A percentile compares a stretch with the other conserved stretches of the same genome.
These are phyloP conservation scores for Pestalotiopsis sp. DNA, from an alignment of 2,329 filamentous ascomycete genomes.

Conservation along the genomic window DNA sequence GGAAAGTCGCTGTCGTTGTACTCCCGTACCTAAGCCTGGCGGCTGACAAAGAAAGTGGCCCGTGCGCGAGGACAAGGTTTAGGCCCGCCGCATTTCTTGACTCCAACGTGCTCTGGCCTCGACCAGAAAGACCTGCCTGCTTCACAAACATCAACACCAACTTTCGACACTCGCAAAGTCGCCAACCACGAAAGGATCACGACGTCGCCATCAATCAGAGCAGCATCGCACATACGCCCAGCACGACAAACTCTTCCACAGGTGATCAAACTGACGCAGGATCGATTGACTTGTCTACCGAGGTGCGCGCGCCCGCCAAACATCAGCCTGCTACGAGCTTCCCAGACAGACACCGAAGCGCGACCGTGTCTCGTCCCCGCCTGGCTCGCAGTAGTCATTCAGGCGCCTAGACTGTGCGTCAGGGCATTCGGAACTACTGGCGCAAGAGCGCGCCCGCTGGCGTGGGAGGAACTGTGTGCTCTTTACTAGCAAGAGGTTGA, in stretches of 20 bases:
- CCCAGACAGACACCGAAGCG: not conserved
- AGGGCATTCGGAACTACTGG: not conserved
- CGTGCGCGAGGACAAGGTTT: not conserved
- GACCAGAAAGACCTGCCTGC: too few species aligned
- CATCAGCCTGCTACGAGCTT: not conserved
- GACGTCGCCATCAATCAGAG: too few species aligned
- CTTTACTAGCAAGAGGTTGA: not conserved
- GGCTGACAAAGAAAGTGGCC: not conserved
- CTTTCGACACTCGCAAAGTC: too few species aligned
- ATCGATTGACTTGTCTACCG: too few species aligned
- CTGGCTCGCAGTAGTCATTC: not conserved
- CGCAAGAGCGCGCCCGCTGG: conserved; percentile 13
- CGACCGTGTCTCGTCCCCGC: not conserved
- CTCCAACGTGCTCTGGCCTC: not conserved
- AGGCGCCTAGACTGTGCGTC: not conserved
- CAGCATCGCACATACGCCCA: too few species aligned
- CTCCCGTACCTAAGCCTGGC: not conserved
- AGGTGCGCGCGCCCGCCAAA: not conserved
- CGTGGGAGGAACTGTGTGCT: conserved; percentile 12
- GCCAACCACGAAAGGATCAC: too few species aligned
- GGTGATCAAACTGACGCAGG: too few species aligned
- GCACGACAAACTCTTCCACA: too few species aligned
- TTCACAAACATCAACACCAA: too few species aligned
- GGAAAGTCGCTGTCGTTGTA: not conserved
- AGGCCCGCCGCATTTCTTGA: conserved; percentile 6